A percentile compares a stretch with the other conserved stretches of the same genome.
Evolutionary conservation across 140 eudicot species (phyloP).

Genomic region (Cichorium intybus): DNA sequence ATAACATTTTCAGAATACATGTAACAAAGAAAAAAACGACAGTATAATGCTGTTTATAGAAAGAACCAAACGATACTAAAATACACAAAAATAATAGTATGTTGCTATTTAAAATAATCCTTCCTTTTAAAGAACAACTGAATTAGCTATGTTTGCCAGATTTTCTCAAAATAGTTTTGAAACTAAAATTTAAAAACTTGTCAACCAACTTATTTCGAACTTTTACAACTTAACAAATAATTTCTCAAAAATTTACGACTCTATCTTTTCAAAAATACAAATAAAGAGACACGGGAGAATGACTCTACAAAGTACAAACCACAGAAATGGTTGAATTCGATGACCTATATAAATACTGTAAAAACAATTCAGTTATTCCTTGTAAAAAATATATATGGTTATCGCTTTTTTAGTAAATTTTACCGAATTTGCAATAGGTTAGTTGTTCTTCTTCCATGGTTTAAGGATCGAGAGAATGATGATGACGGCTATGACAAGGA

Average conservation of each 20-base stretch:
- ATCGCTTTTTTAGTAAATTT: background rate
- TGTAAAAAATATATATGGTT: background rate
- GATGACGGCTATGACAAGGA: slow-evolving; percentile 53
- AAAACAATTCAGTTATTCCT: slow-evolving; percentile 3
- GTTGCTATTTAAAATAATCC: too few species aligned
- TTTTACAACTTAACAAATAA: background rate
- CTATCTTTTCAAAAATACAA: background rate
- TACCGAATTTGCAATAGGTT: background rate
- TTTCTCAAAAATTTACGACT: background rate
- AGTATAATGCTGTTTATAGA: background rate
- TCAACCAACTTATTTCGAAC: too few species aligned
- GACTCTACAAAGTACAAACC: background rate
- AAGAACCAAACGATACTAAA: background rate
- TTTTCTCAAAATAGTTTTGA: too few species aligned
- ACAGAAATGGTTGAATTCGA: background rate
- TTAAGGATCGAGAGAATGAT: slow-evolving; percentile 64
- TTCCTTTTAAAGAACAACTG: too few species aligned
- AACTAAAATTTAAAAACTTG: too few species aligned
- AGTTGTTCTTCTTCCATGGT: slow-evolving; percentile 59
- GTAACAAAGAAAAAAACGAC: too few species aligned
- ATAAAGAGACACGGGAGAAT: background rate
- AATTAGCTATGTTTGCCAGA: too few species aligned
- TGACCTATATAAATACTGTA: slow-evolving; percentile 11
- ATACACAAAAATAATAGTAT: too few species aligned
- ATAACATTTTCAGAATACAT: too few species aligned